phyloP scores from a whole-genome alignment of 306 rosid species.

The Elaeagnus macrophylla region DNA sequence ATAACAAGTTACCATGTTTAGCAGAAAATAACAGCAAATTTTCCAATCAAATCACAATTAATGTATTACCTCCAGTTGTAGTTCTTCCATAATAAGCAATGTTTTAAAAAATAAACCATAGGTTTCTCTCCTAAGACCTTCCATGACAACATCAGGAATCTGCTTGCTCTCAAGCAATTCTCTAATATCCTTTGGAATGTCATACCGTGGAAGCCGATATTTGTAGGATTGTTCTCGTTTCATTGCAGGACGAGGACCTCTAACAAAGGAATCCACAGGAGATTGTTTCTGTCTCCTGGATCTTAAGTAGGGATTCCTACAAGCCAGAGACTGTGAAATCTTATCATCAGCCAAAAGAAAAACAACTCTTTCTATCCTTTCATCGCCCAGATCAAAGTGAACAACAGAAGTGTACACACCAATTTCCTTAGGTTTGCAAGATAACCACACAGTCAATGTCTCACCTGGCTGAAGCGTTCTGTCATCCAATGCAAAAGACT shows the following conservation, averaged over 20 bases:
- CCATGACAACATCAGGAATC: conserved; percentile 42
- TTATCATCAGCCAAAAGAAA: conserved; percentile 79
- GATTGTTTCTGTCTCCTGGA: conserved; percentile 44
- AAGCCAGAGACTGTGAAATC: conserved; percentile 57
- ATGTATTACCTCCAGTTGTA: conserved; percentile 66
- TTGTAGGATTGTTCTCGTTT: conserved; percentile 8
- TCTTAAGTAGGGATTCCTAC: conserved; percentile 52
- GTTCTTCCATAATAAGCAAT: conserved; percentile 77
- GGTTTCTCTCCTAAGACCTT: conserved; percentile 43
- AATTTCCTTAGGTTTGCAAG: conserved; percentile 76
- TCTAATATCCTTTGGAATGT: conserved; percentile 48
- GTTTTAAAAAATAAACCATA: conserved; percentile 47
- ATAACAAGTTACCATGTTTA: conserved; percentile 20
- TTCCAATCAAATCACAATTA: conserved; percentile 7
- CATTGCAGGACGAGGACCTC: conserved; percentile 40
- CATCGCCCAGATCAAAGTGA: conserved; percentile 66
- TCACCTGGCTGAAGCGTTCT: conserved; percentile 76
- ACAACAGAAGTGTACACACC: conserved; percentile 60
- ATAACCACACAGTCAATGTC: conserved; percentile 59
- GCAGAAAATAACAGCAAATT: conserved; percentile 12
- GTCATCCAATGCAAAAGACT: conserved; percentile 58
- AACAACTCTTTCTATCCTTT: conserved; percentile 58
- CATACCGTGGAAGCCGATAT: conserved; percentile 65
- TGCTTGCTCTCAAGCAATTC: conserved; percentile 41
- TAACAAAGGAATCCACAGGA: conserved; percentile 26